Evolutionary conservation across 805 yeast genomes (phyloP), one percentile per base, ranked within the genome.

Genomic region (Wickerhamiella allomyrinae): DNA sequence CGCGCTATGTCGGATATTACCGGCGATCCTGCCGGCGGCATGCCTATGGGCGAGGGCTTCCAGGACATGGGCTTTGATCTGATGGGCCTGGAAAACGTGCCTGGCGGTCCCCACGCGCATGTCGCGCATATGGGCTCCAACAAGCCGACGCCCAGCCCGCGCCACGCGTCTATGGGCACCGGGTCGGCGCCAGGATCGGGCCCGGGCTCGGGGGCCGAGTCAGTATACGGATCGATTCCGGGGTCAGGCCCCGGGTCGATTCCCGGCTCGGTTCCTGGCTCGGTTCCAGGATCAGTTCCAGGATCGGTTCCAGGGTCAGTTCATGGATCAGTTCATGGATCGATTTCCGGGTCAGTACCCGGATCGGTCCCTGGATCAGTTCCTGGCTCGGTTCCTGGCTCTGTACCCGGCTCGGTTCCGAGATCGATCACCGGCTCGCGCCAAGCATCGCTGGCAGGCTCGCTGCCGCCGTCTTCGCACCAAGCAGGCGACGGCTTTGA

Each of bases 71-170:
- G 20, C 24, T 20, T 34, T 9, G 37, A 34, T 17, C 19, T 34
- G 17, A 34, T 34, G 37, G 11, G 21, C 14, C 37, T 34, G 10
- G 37, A 34, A 6, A 8, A 7, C 15, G 7, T 34, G 10, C 17
- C 37, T 22, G 25, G 36, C 44, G 3, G 36, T 20, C 3, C 39
- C 45, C 1, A 39, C 47, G 14, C 44, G 34, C 24, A 19, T 39
- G 29, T 20, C 34, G 6, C 20, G 21, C 7, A 36, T 39, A 14
- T 17, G 33, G 20, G 37, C 39, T 3, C 39, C 43, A 10, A n/a
- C n/a, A n/a, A n/a, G n/a, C n/a, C n/a, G n/a, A n/a, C n/a, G 17
- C 31, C 31, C 29, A 24, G 29, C 31, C 14, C 31, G 5, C 8
- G 17, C 17, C 31, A 17, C 17, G 17, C 17, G 17, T 27, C 31